Conservation (phyloP, 208 protist genomes). For the Trypanosoma conorhini region DNA sequence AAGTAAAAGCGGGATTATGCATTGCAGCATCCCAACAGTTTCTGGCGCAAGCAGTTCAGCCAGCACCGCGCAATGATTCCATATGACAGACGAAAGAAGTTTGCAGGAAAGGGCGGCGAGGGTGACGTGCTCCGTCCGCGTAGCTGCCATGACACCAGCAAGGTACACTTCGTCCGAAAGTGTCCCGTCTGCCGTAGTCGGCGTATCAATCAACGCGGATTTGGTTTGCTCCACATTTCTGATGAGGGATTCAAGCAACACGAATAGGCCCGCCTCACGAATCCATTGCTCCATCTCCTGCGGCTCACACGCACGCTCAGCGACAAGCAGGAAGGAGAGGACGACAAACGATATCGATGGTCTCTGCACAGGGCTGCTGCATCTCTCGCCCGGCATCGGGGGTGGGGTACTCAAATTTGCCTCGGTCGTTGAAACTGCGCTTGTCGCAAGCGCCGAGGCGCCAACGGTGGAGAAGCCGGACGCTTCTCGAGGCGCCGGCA, state of each 20-base stretch:
- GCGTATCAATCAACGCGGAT: constrained; percentile 61
- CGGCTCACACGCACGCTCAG: constrained; percentile 27
- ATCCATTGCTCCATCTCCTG: constrained; percentile 42
- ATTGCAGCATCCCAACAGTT: constrained; percentile 29
- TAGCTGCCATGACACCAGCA: constrained; percentile 38
- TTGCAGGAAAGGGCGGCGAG: constrained; percentile 65
- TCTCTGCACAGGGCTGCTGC: constrained; percentile 28
- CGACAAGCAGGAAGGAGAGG: constrained; percentile 52
- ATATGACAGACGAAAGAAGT: constrained; percentile 55
- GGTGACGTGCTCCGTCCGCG: constrained; percentile 51
- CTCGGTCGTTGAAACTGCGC: neutral
- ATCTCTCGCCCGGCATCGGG: neutral
- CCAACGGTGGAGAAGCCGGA: neutral
- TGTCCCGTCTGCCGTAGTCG: constrained; percentile 52
- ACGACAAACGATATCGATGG: constrained; percentile 57
- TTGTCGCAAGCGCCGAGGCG: neutral
- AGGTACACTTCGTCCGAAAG: constrained; percentile 86
- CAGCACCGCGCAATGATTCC: constrained; percentile 31
- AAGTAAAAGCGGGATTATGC: constrained; percentile 54
- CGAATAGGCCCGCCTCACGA: constrained; percentile 25
- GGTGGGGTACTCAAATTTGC: neutral
- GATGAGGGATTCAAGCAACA: constrained; percentile 35
- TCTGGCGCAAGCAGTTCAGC: constrained; percentile 21
- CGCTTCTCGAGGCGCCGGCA: neutral
- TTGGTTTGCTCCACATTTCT: constrained; percentile 37